phyloP scores from a whole-genome alignment of 805 yeast genomes.

The Myxozyma monticola region DNA sequence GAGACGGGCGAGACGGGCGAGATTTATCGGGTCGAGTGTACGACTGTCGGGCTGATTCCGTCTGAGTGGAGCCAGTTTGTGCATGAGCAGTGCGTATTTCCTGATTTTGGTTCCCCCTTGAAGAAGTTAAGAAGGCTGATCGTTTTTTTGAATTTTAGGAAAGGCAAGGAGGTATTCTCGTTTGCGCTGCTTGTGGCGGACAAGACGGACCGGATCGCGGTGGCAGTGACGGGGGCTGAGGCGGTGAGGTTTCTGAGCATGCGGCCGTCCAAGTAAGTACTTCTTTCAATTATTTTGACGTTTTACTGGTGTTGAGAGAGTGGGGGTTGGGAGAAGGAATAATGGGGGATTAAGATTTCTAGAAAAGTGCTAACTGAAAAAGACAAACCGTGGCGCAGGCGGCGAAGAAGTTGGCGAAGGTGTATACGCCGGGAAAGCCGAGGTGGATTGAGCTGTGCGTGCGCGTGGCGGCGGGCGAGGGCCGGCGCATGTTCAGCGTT shows the following conservation, averaged over 20 bases:
- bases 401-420: background rate
- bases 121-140: background rate
- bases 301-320: too few species aligned
- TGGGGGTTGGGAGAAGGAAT: too few species aligned
- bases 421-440: background rate
- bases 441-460: too few species aligned
- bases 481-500: too few species aligned
- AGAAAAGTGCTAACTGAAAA: background rate
- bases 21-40: background rate
- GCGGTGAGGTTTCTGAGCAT: background rate
- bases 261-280: background rate
- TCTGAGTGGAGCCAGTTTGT: background rate
- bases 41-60: too few species aligned
- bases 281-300: background rate
- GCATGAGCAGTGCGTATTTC: background rate
- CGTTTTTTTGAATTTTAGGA: too few species aligned
- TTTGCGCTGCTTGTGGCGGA: background rate
- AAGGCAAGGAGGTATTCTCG: background rate
- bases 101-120: background rate
- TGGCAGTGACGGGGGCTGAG: background rate
- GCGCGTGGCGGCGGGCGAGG: too few species aligned
- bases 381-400: background rate
- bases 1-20: background rate
- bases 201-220: background rate
- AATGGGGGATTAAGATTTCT: too few species aligned